Base-by-base conservation (phyloP, 2,329 filamentous ascomycete genomes). In the Polytolypa hystricis region DNA sequence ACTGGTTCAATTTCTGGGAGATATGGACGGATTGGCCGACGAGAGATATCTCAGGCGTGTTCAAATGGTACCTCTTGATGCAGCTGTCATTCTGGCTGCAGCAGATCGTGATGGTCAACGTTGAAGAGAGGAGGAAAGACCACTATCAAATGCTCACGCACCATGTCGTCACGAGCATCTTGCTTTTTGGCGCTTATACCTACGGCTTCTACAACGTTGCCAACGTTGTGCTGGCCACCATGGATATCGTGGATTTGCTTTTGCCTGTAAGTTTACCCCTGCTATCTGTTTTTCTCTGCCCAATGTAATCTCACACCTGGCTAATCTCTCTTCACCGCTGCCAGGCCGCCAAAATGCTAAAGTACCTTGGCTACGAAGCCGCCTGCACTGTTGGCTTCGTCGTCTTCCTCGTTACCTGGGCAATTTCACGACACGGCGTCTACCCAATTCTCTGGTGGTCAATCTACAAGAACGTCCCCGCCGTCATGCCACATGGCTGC, bases 141-240 rank as follows among this genome's bases (percentile, higher is more conserved):
- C 81, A 95, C 61, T 82, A 77, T 66, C 89, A 96, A 61, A 96
- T 96, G 91, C 77, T 96, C 48, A 80, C 77, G 12, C 91, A 96
- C 60, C 91, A 98, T 64, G 74, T 95, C 55, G 78, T 96, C 56
- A 98, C 91, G 14, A 84, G 79, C 52, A 67, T 70, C 4, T 75
- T 98, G 30, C 78, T 98, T 45, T 77, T 78, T 39, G 73, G 78
- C 20, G 89, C 82, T 46, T 96, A 96, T 58, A 74, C 78, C 47
- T 94, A 93, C 57, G 79, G 89, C 54, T 79, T 85, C 54, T 93
- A 81, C 39, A 81, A 83, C 31, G 84, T 94, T 18, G 89, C 85
- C 37, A 91, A 87, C 53, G 72, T 93, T 32, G 85, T 96, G 42
- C 67, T 98, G 34, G 81, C 85, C 37, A 71, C 93, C 46, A 95